phyloP scores from a whole-genome alignment of 2,329 filamentous ascomycete genomes.

The Botrytis hyacinthi region DNA sequence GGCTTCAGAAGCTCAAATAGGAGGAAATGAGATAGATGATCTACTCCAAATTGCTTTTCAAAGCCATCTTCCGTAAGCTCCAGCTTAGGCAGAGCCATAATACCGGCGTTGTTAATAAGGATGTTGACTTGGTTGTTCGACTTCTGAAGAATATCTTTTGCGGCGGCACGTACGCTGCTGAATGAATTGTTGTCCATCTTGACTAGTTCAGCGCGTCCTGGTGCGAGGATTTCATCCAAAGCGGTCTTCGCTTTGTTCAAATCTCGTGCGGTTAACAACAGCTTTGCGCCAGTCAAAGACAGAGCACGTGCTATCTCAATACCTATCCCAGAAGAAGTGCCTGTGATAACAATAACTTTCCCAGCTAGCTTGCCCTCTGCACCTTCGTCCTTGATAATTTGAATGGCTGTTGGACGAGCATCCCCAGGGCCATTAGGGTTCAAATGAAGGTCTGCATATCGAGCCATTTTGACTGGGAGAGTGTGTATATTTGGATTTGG shows the following conservation, averaged over 20 bases:
- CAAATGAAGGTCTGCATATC: slow-evolving; percentile 17
- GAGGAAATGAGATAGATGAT: slow-evolving; percentile 54
- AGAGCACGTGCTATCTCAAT: slow-evolving; percentile 43
- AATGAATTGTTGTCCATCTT: not conserved
- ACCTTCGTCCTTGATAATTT: slow-evolving; percentile 39
- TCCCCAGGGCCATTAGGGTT: slow-evolving; percentile 34
- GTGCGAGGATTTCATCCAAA: not conserved
- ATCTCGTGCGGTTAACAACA: slow-evolving; percentile 35
- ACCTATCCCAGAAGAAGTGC: slow-evolving; percentile 43
- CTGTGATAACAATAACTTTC: slow-evolving; percentile 41
- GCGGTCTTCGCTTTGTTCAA: not conserved
- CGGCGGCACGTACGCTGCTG: slow-evolving; percentile 18
- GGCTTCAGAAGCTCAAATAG: slow-evolving; percentile 51
- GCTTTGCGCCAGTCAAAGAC: slow-evolving; percentile 40
- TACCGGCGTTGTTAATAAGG: slow-evolving; percentile 30
- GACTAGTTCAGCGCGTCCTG: not conserved
- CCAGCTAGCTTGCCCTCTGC: slow-evolving; percentile 29
- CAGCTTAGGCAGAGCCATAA: slow-evolving; percentile 25
- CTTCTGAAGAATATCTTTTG: slow-evolving; percentile 31
- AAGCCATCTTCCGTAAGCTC: slow-evolving; percentile 45
- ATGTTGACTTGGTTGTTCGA: slow-evolving; percentile 35
- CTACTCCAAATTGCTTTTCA: slow-evolving; percentile 51
- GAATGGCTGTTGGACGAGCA: slow-evolving; percentile 37
- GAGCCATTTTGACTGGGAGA: not conserved
- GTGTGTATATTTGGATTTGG: not conserved